phyloP scores from a whole-genome alignment of 2,329 filamentous ascomycete genomes.

The Penicillium hordei region DNA sequence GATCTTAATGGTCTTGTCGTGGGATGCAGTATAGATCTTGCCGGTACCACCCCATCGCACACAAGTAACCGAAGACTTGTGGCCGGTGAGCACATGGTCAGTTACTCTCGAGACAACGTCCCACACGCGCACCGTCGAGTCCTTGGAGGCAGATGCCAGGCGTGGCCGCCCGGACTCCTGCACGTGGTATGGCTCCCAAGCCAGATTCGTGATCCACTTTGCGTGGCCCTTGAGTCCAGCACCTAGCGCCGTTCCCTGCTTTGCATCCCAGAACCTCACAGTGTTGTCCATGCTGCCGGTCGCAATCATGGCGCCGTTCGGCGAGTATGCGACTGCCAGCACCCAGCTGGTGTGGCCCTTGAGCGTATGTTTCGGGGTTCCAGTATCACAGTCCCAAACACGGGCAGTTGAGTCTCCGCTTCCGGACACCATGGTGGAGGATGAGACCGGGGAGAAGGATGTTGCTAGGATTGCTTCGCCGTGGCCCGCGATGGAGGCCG shows the following conservation, averaged over 20 bases:
- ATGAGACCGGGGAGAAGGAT: constrained; percentile 78
- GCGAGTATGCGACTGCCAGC: constrained; percentile 80
- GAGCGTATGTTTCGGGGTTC: constrained; percentile 80
- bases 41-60: constrained; percentile 94
- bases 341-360: constrained; percentile 91
- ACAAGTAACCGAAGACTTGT: constrained; percentile 85
- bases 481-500: constrained; percentile 84
- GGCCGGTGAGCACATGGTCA: constrained; percentile 80
- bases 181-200: constrained; percentile 91
- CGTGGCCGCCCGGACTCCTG: constrained; percentile 72
- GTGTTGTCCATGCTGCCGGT: constrained; percentile 93
- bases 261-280: constrained; percentile 84
- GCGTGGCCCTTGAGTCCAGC: constrained; percentile 77
- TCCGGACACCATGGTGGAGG: constrained; percentile 77
- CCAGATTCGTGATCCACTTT: constrained; percentile 83
- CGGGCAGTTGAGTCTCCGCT: constrained; percentile 88
- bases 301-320: constrained; percentile 76
- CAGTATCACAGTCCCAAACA: constrained; percentile 93
- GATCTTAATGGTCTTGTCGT: constrained; percentile 89
- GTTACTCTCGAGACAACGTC: constrained; percentile 73
- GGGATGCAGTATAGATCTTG: constrained; percentile 77
- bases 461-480: constrained; percentile 85
- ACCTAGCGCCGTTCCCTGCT: constrained; percentile 72
- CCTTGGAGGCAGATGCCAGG: constrained; percentile 84
- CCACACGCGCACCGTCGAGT: constrained; percentile 86